Base-by-base conservation (phyloP, 73 alveolate species). In the Symbiodinium pilosum region DNA sequence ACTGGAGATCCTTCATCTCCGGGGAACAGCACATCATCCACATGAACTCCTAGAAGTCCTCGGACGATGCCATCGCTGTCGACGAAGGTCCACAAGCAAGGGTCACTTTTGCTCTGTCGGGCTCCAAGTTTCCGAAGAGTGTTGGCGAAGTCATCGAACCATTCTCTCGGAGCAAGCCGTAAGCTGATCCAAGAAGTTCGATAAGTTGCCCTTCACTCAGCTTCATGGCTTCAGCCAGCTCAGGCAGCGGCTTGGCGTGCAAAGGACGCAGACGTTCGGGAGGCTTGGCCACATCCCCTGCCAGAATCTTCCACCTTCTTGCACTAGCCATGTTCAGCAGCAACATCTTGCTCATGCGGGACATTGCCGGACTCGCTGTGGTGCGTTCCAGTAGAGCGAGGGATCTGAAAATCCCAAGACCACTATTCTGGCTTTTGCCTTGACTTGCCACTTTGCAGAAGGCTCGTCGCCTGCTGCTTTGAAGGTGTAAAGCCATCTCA, bases 111-210 rank as follows among this genome's bases (percentile, higher is more conserved):
- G 36, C 81, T 24, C 93, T 85, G 44, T 51, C 47, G 47, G 30
- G 18, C 21, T 42, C 92, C 43, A 2, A 7, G 24, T 16, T 43
- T 3, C 30, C 20, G 47, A 3, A 4, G 6, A 44, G 54, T 14
- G 28, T n/a, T 21, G 2, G 20, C n/a, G 43, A 43, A 42, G 7
- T 84, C 92, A 26, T 18, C 5, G 43, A 7, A 84, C 92, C 92
- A 84, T 42, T 84, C 92, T 5, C 73, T 14, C 6, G 92, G 92
- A n/a, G 92, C 92, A 83, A 21, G 7, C 77, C 77, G 3, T 64
- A 64, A 0, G 77, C 77, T 0, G 77, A 64, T 0, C 41, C 77
- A 3, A 64, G 38, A 0, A 64, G 40, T 36, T 64, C 77, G 7
- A 64, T 1, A 32, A 64, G 21, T 14, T 64, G 77, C 0, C 39